Percentiles rank a stretch among this genome's conserved stretches.
phyloP scores from a whole-genome alignment of 1,284 basidiomycete genomes.

The Marasmius fiardii region DNA sequence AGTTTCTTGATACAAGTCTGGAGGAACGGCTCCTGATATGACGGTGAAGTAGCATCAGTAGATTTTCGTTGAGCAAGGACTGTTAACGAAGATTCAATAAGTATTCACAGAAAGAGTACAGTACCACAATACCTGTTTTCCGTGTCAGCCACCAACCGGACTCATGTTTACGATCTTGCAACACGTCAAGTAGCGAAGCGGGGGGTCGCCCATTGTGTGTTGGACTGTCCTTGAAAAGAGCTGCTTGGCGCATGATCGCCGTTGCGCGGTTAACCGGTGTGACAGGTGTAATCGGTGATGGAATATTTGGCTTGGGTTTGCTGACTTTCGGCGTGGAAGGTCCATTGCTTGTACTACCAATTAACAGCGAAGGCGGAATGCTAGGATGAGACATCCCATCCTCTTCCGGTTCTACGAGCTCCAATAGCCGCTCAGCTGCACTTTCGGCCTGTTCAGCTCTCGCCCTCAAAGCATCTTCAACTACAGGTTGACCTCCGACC shows the following conservation, averaged over 20 bases:
- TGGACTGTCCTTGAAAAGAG: conserved; percentile 77
- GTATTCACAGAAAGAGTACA: conserved; percentile 13
- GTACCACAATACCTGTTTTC: conserved; percentile 44
- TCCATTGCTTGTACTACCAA: conserved; percentile 34
- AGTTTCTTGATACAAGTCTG: conserved; percentile 49
- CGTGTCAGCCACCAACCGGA: conserved; percentile 79
- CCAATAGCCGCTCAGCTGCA: conserved; percentile 77
- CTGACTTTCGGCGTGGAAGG: conserved; percentile 36
- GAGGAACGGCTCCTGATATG: conserved; percentile 44
- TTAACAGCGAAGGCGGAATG: conserved; percentile 53
- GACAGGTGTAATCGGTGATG: conserved; percentile 58
- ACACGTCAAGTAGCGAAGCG: conserved; percentile 59
- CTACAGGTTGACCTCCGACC: conserved; percentile 43
- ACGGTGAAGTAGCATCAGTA: conserved; percentile 31
- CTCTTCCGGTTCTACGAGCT: conserved; percentile 74
- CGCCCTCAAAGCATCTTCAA: conserved; percentile 81
- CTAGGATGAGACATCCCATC: conserved; percentile 48
- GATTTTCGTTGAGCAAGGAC: conserved; percentile 49
- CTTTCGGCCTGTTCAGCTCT: conserved; percentile 87
- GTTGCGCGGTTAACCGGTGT: conserved; percentile 42
- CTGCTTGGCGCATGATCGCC: conserved; percentile 65
- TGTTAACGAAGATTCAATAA: conserved; percentile 20
- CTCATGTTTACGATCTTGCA: conserved; percentile 58
- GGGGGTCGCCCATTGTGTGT: conserved; percentile 46
- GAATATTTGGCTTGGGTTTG: conserved; percentile 29